Evolutionary conservation across 768 basidiomycete species (phyloP).

Genomic region (Suillus placidus): DNA sequence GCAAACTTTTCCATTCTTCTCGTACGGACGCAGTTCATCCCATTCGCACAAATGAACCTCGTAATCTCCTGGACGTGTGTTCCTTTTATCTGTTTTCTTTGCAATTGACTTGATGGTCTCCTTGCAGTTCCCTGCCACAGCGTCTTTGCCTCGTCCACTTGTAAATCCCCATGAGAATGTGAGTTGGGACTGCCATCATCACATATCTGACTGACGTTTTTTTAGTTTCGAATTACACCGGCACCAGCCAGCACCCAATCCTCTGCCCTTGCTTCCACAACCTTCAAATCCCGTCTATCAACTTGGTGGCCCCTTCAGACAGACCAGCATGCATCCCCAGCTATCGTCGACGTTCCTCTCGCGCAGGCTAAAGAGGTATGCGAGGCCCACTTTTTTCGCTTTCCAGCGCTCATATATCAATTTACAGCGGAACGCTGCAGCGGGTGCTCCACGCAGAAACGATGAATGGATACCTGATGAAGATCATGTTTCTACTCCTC

Average conservation of each 20-base stretch:
- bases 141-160: no score
- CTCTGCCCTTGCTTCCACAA: not conserved
- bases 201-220: not conserved
- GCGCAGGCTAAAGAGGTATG: not conserved
- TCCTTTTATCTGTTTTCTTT: not conserved
- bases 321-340: not conserved
- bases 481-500: not conserved
- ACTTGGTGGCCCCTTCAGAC: not conserved
- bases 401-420: not conserved
- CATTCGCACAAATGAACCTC: no score
- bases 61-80: not conserved
- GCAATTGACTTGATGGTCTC: not conserved
- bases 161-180: no score
- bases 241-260: not conserved
- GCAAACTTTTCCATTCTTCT: not conserved
- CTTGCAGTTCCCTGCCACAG: not conserved
- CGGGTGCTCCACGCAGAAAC: not conserved
- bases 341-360: not conserved
- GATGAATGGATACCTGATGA: not conserved
- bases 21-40: not conserved
- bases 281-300: not conserved
- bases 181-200: no score
- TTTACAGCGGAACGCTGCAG: not conserved
- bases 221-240: not conserved
- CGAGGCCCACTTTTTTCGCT: not conserved